Evolutionary conservation across 768 basidiomycete genomes (phyloP), one percentile per base, ranked within the genome.

Genomic region (Tricholoma sp.): DNA sequence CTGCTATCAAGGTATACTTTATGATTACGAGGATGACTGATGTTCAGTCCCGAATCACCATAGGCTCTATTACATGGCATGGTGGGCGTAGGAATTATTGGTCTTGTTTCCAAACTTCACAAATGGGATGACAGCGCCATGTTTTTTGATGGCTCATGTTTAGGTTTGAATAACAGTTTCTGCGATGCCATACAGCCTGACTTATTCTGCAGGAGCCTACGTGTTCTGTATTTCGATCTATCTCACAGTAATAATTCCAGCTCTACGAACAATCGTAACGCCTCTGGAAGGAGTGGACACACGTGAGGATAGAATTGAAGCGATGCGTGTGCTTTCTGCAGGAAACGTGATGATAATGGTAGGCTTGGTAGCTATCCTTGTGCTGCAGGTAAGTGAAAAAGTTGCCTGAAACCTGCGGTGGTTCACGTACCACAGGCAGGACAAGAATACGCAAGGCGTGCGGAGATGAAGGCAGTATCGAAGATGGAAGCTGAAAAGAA

Each of bases 71-170:
- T 97, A 58, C 94, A 98, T 72, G 88, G 84, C 31, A 85, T 95
- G 72, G 81, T 92, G 47, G 88, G 83, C 16, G 78, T 94, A 16
- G 91, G 91, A 10, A 69, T 97, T 34, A 63, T 87, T 22, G 88
- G 87, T 9, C 77, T 94, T 52, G 63, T 94, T 9, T 79, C 82
- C 49, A 98, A 97, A 71, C 76, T 97, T 57, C 79, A 89, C 70
- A 82, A 78, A 59, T 97, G 94, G 92, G 85, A 87, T 66, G 94
- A 97, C 66, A 92, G 89, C 63, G 95, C 95, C 7, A 81, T 95
- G 74, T 94, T 91, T 76, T 98, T 98, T 70, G 95, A 98, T 70
- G 95, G 95, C 19, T 86, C 88, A 21, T 86, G 84, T 62, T 72
- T 96, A 58, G 91, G 94, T 94, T 62, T 63, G 83, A 41, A 76